phyloP scores from a whole-genome alignment of 2,329 filamentous ascomycete species.

The Hypoxylon sp. region DNA sequence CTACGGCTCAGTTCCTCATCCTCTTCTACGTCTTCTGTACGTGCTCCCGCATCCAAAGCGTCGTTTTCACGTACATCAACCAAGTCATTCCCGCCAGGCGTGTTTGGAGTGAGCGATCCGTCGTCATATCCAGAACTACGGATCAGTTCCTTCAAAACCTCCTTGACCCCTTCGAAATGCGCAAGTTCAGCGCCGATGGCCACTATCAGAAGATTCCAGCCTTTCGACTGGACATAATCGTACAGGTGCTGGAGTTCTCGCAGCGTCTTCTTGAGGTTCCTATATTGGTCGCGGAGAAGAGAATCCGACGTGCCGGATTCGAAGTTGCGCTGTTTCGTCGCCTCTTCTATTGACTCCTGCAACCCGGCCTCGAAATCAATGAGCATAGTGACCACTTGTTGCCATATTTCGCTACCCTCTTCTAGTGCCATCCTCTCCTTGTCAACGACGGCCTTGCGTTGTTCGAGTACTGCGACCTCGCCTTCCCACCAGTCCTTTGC shows the following conservation, averaged over 20 bases:
- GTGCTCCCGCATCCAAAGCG: conserved; percentile 3
- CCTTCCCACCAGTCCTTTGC: conserved; percentile 79
- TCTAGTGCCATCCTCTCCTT: conserved; percentile 76
- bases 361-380: conserved; percentile 71
- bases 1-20: conserved; percentile 53
- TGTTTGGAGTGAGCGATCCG: conserved; percentile 29
- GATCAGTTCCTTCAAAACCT: conserved; percentile 64
- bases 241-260: conserved; percentile 68
- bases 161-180: conserved; percentile 73
- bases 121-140: conserved; percentile 52
- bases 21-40: conserved; percentile 34
- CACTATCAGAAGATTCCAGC: conserved; percentile 82
- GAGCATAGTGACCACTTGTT: conserved; percentile 71
- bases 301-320: conserved; percentile 55
- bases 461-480: conserved; percentile 70
- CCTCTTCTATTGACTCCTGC: conserved; percentile 39
- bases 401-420: conserved; percentile 77
- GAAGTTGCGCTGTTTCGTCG: conserved; percentile 45
- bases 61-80: conserved; percentile 38
- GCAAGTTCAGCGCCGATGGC: conserved; percentile 82
- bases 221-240: conserved; percentile 69
- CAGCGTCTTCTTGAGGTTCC: conserved; percentile 70
- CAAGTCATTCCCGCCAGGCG: conserved; percentile 27
- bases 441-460: conserved; percentile 69
- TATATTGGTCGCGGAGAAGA: conserved; percentile 63